Conservation (phyloP, 306 rosid species). For the Pterocarpus santalinus region DNA sequence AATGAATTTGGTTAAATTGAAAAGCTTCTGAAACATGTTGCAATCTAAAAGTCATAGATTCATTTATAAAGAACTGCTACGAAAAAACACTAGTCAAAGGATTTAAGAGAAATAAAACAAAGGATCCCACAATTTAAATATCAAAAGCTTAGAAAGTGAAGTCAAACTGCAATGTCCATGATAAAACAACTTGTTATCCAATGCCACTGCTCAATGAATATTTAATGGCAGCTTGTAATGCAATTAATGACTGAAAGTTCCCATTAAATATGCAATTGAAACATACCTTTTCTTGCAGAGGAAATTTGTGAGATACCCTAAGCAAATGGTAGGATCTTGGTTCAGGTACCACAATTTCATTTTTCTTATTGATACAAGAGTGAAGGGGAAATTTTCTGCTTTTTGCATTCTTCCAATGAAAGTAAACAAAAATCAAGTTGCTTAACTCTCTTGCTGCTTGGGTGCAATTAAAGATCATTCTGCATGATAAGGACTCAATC, state of each 20-base stretch:
- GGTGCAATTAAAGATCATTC: constrained; percentile 64
- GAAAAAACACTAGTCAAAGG: neutral
- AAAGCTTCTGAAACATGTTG: neutral
- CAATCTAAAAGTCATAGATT: neutral
- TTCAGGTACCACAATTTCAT: constrained; percentile 56
- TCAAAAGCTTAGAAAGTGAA: neutral
- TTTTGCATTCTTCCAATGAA: constrained; percentile 60
- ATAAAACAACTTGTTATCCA: neutral
- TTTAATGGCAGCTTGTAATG: constrained; percentile 16
- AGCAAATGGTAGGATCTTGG: constrained; percentile 77
- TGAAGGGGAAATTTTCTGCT: constrained; percentile 62
- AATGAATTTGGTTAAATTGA: too few species aligned
- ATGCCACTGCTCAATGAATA: constrained; percentile 38
- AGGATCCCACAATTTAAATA: neutral
- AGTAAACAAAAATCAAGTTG: constrained; percentile 59
- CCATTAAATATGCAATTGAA: constrained; percentile 32
- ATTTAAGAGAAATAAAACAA: neutral
- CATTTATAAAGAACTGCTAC: neutral
- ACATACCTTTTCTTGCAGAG: constrained; percentile 66
- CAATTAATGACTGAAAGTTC: constrained; percentile 29
- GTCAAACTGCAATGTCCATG: neutral
- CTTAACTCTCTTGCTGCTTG: constrained; percentile 51
- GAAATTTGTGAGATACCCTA: constrained; percentile 79
- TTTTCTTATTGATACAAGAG: constrained; percentile 49
- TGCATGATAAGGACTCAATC: constrained; percentile 64